phyloP scores from a whole-genome alignment of 805 yeast species.

The Saccharomycopsis sp. region DNA sequence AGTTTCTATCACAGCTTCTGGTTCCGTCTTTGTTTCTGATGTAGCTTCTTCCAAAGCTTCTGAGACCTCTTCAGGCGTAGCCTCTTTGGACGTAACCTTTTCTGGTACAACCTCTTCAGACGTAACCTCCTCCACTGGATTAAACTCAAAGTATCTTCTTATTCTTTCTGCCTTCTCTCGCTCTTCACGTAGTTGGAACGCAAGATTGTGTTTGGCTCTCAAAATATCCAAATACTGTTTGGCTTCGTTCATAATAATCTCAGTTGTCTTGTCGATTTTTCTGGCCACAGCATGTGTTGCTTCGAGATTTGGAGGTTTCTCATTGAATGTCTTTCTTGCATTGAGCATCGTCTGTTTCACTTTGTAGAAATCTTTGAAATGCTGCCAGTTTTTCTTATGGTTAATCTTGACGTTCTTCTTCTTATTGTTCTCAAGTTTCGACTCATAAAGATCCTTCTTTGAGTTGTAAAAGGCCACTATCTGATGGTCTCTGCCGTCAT shows the following conservation, averaged over 20 bases:
- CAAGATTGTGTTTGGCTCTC: slow-evolving; percentile 52
- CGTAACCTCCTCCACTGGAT: not conserved
- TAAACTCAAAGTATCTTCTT: slow-evolving; percentile 16
- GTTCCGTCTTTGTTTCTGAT: not conserved
- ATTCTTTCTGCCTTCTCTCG: slow-evolving; percentile 30
- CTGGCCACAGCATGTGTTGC: slow-evolving; percentile 8
- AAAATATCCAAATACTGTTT: slow-evolving; percentile 52
- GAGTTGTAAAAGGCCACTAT: slow-evolving; percentile 14
- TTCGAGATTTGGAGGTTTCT: slow-evolving; percentile 6
- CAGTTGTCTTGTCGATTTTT: slow-evolving; percentile 34
- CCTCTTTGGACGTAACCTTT: not conserved
- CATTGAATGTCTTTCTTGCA: slow-evolving; percentile 8
- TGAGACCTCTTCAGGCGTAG: not conserved
- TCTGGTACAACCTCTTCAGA: not conserved
- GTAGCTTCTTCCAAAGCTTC: not conserved
- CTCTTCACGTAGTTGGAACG: slow-evolving; percentile 49
- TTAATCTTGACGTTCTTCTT: slow-evolving; percentile 8
- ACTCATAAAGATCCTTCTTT: slow-evolving; percentile 31
- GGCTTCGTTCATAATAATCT: slow-evolving; percentile 49
- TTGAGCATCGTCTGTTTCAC: slow-evolving; percentile 31
- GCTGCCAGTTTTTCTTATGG: slow-evolving; percentile 15
- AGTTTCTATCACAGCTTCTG: not conserved
- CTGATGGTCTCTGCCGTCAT: not conserved
- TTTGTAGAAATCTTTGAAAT: slow-evolving; percentile 21
- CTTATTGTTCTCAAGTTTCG: slow-evolving; percentile 22